Evolutionary conservation across 352 stramenopile species (phyloP), one percentile per base, ranked within the genome.

Genomic region (Thalassiosira allenii): DNA sequence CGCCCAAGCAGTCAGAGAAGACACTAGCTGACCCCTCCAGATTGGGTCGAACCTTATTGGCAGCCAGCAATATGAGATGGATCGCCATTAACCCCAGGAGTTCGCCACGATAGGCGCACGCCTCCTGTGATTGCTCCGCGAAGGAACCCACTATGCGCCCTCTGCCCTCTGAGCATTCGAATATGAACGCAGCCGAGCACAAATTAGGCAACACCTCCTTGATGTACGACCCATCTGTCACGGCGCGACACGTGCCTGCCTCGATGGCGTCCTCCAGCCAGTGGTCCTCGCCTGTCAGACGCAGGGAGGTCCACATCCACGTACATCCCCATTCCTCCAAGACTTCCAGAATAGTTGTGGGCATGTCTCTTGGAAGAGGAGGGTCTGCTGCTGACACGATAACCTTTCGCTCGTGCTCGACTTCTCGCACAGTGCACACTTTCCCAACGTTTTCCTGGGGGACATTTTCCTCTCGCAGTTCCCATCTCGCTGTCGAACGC

Each of bases 291-390:
- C 66, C 66, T n/a, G 23, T 32, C 34, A 69, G 3, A 8, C 30
- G 25, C n/a, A 75, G 2, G 29, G 64, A n/a, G 0, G 64, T 25
- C 66, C 66, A 75, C 66, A 75, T 65, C 66, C 66, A 75, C 34
- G 23, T 57, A 27, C 66, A 43, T 20, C 66, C 66, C 66, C 57
- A 68, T 27, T 66, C 49, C 30, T 61, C 14, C 30, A 77, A 37
- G 8, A 77, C 54, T 22, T 77, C 56, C 27, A 25, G 14, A 32
- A 77, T 47, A 2, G 68, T 70, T 20, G 23, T 34, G 0, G 64
- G 44, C 11, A 47, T 12, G 4, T 17, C 8, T 12, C 20, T 4
- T 11, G 12, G 27, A 14, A 11, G 29, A n/a, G 64, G 64, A 4
- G 61, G 17, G 37, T 14, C 1, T 3, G 41, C 33, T 9, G n/a